phyloP scores from a whole-genome alignment of 805 yeast genomes.

The Diddensiella santjacobensis region DNA sequence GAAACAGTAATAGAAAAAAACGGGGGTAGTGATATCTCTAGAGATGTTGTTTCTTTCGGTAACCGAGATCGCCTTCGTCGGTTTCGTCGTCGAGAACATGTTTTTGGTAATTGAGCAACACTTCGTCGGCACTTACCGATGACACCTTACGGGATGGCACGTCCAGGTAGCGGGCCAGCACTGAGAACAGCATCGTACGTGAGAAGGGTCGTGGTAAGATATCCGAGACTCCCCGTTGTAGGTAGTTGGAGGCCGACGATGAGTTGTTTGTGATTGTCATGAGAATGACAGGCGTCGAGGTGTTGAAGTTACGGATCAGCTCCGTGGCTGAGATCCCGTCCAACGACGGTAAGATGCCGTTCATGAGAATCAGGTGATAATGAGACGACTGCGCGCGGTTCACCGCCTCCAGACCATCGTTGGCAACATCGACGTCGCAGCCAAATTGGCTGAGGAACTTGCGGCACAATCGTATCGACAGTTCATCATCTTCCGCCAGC shows the following conservation, averaged over 20 bases:
- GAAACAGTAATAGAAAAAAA: background rate
- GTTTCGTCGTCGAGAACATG: background rate
- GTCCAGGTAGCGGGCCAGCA: conserved; percentile 38
- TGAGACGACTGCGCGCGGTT: conserved; percentile 64
- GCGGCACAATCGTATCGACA: conserved; percentile 75
- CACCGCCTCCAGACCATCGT: conserved; percentile 89
- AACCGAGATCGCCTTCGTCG: conserved; percentile 1
- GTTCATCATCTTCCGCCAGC: conserved; percentile 53
- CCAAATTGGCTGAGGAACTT: conserved; percentile 84
- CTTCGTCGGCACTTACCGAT: background rate
- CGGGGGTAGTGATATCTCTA: background rate
- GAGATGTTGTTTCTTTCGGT: background rate
- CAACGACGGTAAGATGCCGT: conserved; percentile 51
- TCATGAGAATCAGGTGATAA: conserved; percentile 55
- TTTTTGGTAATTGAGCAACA: background rate
- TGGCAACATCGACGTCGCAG: conserved; percentile 86
- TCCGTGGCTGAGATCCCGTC: conserved; percentile 77
- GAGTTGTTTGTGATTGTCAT: conserved; percentile 14
- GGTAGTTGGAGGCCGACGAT: conserved; percentile 41
- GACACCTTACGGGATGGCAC: background rate
- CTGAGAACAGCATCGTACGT: conserved; percentile 74
- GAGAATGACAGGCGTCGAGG: conserved; percentile 76
- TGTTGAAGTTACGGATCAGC: conserved; percentile 79
- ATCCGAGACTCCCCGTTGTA: conserved; percentile 88
- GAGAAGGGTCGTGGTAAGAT: conserved; percentile 93